phyloP scores from a whole-genome alignment of 2,329 filamentous ascomycete genomes.

The Xylariaceae sp. region DNA sequence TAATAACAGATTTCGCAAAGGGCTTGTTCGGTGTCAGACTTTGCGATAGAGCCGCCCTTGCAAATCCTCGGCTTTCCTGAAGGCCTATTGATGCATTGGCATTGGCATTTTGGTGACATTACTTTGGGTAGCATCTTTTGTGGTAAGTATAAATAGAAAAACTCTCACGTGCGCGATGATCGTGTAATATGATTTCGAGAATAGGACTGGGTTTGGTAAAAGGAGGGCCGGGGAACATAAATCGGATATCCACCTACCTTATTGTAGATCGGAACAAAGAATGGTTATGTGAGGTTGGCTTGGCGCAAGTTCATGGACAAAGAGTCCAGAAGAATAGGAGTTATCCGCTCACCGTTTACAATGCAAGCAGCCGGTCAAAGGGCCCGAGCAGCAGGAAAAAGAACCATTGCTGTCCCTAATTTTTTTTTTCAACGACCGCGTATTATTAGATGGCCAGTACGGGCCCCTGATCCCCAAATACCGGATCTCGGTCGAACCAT shows the following conservation, averaged over 20 bases:
- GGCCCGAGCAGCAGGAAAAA: too few relatives aligned
- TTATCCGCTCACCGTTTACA: conserved; percentile 5
- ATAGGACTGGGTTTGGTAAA: background rate
- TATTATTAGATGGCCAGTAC: conserved; percentile 43
- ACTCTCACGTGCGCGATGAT: too few relatives aligned
- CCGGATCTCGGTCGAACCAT: conserved; percentile 64
- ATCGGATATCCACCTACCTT: background rate
- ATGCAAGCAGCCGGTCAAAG: background rate
- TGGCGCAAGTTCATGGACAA: too few relatives aligned
- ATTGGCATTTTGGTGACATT: conserved; percentile 2
- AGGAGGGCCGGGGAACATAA: background rate
- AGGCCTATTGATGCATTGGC: conserved; percentile 5
- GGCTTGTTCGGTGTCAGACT: conserved; percentile 6
- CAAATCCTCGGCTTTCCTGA: conserved; percentile 5
- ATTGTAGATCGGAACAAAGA: background rate
- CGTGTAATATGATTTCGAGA: background rate
- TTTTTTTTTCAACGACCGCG: background rate
- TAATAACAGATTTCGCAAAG: conserved; percentile 15
- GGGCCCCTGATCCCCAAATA: conserved; percentile 60
- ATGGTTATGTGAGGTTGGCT: too few relatives aligned
- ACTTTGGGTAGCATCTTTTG: too few relatives aligned
- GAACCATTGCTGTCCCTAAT: background rate
- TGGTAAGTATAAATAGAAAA: too few relatives aligned
- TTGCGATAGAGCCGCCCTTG: conserved; percentile 6
- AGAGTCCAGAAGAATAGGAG: too few relatives aligned